Base-by-base conservation (phyloP, 2,329 filamentous ascomycete genomes). In the Fusarium sp. region DNA sequence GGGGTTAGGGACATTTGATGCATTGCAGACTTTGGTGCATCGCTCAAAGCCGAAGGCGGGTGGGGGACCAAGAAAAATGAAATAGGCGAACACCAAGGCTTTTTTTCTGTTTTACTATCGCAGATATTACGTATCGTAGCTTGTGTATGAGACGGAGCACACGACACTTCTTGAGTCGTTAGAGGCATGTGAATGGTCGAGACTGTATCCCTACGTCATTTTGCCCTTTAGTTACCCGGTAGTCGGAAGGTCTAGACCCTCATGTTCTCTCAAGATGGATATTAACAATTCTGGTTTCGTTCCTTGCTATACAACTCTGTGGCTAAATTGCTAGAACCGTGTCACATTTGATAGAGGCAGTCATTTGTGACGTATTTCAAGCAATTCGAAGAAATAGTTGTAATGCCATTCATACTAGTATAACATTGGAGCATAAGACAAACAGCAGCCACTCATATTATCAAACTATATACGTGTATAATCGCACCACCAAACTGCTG, bases 41-140 rank as follows among this genome's bases (percentile, higher is more conserved):
- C 67, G 69, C 63, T 62, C 41, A 71, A 67, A 47, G 26, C 62
- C 69, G 69, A 59, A 39, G 39, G 15, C 15, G 47, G 59, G 63
- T 49, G 33, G 47, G 39, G 39, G n/a, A 55, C 18, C 20, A 13
- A 31, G 20, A 28, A 48, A 28, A 18, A 31, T 38, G 35, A 26
- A 31, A 54, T 52, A 22, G 69, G 69, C 69, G 72, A 72, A 68
- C 70, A 36, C 54, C 54, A 57, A 72, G 70, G 69, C 70, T 69
- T 64, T 57, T 57, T 20, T 33, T 24, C 17, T 17, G 6, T 18
- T 45, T 41, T 35, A 20, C 24, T 38, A 13, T n/a, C 18, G n/a
- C 20, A 42, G n/a, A 44, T 38, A 41, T 54, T 55, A 64, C 26
- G 38, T 36, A 36, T 36, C 11, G 22, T 14, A 26, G 24, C 24